Conservation (phyloP, 768 basidiomycete genomes). For the Mycena vulgaris region DNA sequence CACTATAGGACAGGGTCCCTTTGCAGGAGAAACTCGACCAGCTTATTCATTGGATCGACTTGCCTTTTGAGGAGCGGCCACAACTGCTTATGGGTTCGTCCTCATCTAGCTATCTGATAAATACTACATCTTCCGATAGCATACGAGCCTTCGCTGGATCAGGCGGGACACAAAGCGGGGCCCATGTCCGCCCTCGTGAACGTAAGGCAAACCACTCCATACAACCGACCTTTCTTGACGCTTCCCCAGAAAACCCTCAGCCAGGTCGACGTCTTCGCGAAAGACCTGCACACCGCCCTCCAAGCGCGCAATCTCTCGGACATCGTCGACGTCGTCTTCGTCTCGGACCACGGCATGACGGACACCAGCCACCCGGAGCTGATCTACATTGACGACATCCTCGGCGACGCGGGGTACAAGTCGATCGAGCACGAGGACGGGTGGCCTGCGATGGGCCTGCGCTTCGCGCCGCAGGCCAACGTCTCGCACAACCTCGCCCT, state of each 20-base stretch:
- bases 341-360: constrained; percentile 94
- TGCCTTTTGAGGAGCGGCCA: constrained; percentile 79
- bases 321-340: constrained; percentile 91
- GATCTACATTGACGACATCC: constrained; percentile 86
- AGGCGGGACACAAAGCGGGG: constrained; percentile 83
- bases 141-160: constrained; percentile 90
- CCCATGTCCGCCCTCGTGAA: constrained; percentile 81
- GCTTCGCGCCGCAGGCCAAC: constrained; percentile 77
- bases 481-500: constrained; percentile 67
- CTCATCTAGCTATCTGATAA: constrained; percentile 10
- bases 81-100: constrained; percentile 80
- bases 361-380: constrained; percentile 86
- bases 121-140: constrained; percentile 54
- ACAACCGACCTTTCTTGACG: constrained; percentile 10
- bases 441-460: constrained; percentile 92
- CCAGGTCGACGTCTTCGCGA: constrained; percentile 82
- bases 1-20: constrained; percentile 69
- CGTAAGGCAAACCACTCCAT: constrained; percentile 56
- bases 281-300: constrained; percentile 74
- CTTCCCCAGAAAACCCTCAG: constrained; percentile 71
- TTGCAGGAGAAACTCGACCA: constrained; percentile 81
- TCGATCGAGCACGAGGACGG: constrained; percentile 85
- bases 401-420: constrained; percentile 74
- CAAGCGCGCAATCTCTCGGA: constrained; percentile 81
- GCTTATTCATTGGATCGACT: constrained; percentile 86